Evolutionary conservation across 306 rosid species (phyloP).

Genomic region (Castanea sativa): DNA sequence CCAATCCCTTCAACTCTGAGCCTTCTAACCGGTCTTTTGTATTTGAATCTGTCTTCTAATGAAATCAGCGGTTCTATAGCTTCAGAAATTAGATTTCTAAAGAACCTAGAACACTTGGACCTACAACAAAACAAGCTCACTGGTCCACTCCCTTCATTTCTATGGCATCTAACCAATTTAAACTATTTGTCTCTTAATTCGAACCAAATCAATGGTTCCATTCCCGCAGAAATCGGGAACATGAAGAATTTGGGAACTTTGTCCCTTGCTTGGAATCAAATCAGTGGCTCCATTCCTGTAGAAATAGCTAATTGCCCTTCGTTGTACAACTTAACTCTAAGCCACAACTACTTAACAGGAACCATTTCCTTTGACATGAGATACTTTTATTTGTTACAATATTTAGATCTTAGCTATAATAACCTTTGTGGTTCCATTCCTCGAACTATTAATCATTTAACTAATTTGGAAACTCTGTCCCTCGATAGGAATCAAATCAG

Average conservation of each 20-base stretch:
- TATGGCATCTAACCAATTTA: too few relatives aligned
- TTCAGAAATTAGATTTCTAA: not conserved
- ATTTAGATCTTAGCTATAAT: too few relatives aligned
- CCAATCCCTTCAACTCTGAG: not conserved
- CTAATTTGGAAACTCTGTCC: too few relatives aligned
- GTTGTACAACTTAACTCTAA: not conserved
- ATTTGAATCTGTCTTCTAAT: not conserved
- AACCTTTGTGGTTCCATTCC: not conserved
- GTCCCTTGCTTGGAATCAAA: not conserved
- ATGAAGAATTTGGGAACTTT: not conserved
- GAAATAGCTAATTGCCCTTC: not conserved
- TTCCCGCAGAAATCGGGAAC: too few relatives aligned
- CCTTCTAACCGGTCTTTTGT: not conserved
- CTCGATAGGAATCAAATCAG: too few relatives aligned
- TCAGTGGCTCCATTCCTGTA: not conserved
- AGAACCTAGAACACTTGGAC: not conserved
- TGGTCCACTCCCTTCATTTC: not conserved
- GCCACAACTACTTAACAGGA: not conserved
- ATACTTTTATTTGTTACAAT: fast-evolving
- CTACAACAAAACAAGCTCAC: not conserved
- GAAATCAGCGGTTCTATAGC: not conserved
- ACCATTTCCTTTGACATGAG: too few relatives aligned
- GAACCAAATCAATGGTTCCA: too few relatives aligned
- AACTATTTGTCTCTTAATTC: too few relatives aligned
- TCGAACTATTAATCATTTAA: too few relatives aligned